These are phyloP conservation scores for Hypoxylon sp. DNA, from an alignment of 2,329 filamentous ascomycete species.

Conservation along the genomic window DNA sequence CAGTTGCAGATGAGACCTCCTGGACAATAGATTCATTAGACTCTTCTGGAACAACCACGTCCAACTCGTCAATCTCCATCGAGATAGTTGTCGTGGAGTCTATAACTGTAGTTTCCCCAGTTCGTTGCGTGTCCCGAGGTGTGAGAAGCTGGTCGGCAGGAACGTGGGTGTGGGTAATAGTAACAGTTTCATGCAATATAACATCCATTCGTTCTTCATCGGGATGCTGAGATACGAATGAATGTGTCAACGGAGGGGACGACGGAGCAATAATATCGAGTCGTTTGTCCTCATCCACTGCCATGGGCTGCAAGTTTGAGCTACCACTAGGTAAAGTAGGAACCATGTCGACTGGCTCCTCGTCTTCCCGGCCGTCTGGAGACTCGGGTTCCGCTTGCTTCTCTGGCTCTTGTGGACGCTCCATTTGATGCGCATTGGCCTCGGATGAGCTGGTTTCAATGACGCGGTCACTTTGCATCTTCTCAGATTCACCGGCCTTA, in stretches of 20 bases:
- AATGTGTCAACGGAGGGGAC: conserved; percentile 50
- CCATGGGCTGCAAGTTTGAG: conserved; percentile 62
- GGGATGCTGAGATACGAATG: conserved; percentile 38
- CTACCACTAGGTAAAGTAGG: conserved; percentile 21
- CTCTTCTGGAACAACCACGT: conserved; percentile 9
- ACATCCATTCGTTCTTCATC: conserved; percentile 29
- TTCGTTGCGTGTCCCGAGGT: conserved; percentile 47
- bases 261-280: conserved; percentile 28
- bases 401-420: neutral
- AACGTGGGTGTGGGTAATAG: conserved; percentile 21
- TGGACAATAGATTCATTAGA: neutral
- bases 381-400: conserved; percentile 12
- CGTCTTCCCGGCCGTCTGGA: conserved; percentile 42
- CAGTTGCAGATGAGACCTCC: conserved; percentile 6
- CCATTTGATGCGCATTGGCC: neutral
- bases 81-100: conserved; percentile 12
- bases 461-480: conserved; percentile 20
- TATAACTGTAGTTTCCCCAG: conserved; percentile 5
- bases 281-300: conserved; percentile 31
- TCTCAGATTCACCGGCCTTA: conserved; percentile 8
- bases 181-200: conserved; percentile 26
- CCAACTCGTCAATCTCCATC: conserved; percentile 40
- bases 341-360: conserved; percentile 35
- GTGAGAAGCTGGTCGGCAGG: conserved; percentile 46
- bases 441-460: neutral